Evolutionary conservation across 2,329 filamentous ascomycete genomes (phyloP).

Genomic region (Penicillium oxalicum): DNA sequence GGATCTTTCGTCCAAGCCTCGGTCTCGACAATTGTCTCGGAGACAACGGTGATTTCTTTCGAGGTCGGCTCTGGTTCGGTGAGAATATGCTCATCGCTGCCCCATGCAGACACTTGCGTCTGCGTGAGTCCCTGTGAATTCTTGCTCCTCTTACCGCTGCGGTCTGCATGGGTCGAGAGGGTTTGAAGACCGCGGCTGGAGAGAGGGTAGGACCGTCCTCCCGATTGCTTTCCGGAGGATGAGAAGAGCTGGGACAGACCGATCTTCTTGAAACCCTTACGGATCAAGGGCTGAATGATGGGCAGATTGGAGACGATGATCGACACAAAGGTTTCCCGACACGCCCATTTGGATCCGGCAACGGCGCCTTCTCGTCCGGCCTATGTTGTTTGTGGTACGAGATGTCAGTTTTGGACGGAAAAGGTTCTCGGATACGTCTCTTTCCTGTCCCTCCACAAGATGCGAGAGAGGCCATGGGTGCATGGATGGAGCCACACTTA

Average conservation of each 20-base stretch:
- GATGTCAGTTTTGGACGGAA: no score
- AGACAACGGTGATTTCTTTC: conserved; percentile 23
- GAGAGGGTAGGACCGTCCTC: conserved; percentile 15
- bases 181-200: conserved; percentile 12
- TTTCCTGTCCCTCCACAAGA: no score
- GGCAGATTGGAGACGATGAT: conserved; percentile 39
- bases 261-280: conserved; percentile 19
- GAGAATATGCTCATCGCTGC: conserved; percentile 27
- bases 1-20: conserved; percentile 13
- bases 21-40: conserved; percentile 23
- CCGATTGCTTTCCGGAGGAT: conserved; percentile 15
- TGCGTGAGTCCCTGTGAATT: conserved; percentile 10
- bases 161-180: conserved; percentile 12
- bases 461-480: no score
- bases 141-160: conserved; percentile 11
- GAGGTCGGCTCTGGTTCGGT: conserved; percentile 3
- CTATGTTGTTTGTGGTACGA: conserved; percentile 10
- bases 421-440: no score
- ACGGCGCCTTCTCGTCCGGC: conserved; percentile 30
- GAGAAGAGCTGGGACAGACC: conserved; percentile 25
- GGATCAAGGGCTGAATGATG: conserved; percentile 33
- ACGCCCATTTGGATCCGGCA: conserved; percentile 37
- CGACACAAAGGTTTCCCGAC: conserved; percentile 40
- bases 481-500: conserved; percentile 9
- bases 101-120: conserved; percentile 20